These are phyloP conservation scores for Dysphania ambrosioides DNA, from an alignment of 148 eudicot genomes.

Conservation along the genomic window DNA sequence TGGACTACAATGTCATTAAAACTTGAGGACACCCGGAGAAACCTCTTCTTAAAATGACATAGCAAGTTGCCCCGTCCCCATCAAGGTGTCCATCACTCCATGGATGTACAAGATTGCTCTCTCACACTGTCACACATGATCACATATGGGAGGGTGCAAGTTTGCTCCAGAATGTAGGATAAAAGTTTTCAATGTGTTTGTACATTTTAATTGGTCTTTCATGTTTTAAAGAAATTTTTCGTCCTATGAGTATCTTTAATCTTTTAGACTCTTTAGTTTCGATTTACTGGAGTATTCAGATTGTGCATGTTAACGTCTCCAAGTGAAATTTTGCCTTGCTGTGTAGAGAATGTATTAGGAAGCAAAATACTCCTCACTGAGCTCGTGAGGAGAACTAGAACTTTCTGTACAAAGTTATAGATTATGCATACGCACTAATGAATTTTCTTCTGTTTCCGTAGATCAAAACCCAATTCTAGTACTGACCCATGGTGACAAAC, in stretches of 20 bases:
- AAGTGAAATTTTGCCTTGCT: no score
- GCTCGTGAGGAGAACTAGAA: neutral
- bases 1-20: neutral
- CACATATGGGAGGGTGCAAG: neutral
- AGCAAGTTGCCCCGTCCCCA: neutral
- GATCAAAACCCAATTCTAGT: slow-evolving; percentile 61
- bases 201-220: neutral
- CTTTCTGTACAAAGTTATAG: neutral
- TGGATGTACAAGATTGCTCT: neutral
- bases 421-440: neutral
- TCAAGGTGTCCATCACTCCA: neutral
- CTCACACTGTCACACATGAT: no score
- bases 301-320: no score
- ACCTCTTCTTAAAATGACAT: neutral
- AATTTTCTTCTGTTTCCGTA: slow-evolving; percentile 9
- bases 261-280: no score
- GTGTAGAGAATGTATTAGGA: no score
- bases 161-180: neutral
- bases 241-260: no score
- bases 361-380: no score
- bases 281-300: no score
- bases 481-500: slow-evolving; percentile 63
- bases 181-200: no score
- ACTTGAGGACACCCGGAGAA: neutral
- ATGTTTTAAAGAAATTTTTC: neutral